phyloP scores from a whole-genome alignment of 768 basidiomycete species.

The Rhodotorula paludigena region DNA sequence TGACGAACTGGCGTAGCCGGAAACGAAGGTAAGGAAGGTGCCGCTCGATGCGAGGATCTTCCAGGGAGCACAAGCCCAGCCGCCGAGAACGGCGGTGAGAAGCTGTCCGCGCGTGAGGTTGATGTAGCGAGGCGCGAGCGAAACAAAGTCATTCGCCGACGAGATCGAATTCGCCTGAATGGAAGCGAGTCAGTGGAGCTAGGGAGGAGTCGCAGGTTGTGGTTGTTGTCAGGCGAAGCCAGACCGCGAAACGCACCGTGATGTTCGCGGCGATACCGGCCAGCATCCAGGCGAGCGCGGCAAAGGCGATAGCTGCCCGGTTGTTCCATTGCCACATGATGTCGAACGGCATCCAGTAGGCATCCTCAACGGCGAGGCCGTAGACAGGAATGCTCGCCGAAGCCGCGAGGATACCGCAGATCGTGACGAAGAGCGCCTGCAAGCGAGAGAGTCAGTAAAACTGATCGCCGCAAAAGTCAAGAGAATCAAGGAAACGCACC shows the following conservation, averaged over 20 bases:
- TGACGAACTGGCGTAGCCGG: slow-evolving; percentile 3
- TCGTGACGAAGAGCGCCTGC: slow-evolving; percentile 27
- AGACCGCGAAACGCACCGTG: slow-evolving; percentile 53
- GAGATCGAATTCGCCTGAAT: slow-evolving; percentile 62
- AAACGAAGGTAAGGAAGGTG: slow-evolving; percentile 37
- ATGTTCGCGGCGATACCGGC: slow-evolving; percentile 8
- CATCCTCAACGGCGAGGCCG: slow-evolving; percentile 15
- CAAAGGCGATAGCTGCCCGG: slow-evolving; percentile 52
- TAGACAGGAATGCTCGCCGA: slow-evolving; percentile 26
- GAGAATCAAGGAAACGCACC: no score
- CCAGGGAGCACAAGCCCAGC: slow-evolving; percentile 54
- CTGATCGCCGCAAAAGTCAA: not conserved
- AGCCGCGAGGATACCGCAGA: slow-evolving; percentile 24
- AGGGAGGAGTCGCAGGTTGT: not conserved
- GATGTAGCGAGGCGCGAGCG: slow-evolving; percentile 66
- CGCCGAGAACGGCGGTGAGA: slow-evolving; percentile 61
- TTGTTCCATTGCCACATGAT: slow-evolving; percentile 61
- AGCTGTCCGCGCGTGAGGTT: slow-evolving; percentile 70
- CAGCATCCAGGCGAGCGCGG: slow-evolving; percentile 51
- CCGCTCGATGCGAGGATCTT: slow-evolving; percentile 56
- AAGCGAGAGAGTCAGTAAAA: not conserved
- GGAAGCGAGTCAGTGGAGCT: not conserved
- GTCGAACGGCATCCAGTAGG: slow-evolving; percentile 30
- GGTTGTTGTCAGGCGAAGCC: slow-evolving; percentile 57
- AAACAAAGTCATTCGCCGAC: slow-evolving; percentile 80